phyloP scores from a whole-genome alignment of 164 flowering plant species.

The Euptelea pleiosperma region DNA sequence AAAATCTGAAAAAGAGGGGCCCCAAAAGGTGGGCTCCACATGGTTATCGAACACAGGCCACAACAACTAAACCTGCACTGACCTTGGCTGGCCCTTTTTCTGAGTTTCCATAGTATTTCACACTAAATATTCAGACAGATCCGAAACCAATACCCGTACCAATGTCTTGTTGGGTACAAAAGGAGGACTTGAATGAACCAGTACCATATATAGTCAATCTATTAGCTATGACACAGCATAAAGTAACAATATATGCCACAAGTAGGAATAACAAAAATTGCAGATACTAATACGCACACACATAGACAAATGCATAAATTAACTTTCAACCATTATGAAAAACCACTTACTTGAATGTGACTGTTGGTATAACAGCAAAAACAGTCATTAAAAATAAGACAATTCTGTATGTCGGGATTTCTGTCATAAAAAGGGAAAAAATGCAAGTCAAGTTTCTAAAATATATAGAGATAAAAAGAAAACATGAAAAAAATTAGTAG shows the following conservation, averaged over 20 bases:
- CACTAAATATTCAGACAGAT: too few species aligned
- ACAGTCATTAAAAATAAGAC: slow-evolving; percentile 55
- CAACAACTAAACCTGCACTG: too few species aligned
- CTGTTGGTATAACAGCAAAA: slow-evolving; percentile 78
- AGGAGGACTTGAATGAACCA: background rate
- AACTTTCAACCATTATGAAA: slow-evolving; percentile 1
- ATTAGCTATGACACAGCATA: background rate
- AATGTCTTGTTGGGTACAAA: too few species aligned
- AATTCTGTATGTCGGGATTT: slow-evolving; percentile 43
- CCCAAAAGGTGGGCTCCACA: too few species aligned
- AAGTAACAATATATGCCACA: background rate
- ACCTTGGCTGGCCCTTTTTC: too few species aligned
- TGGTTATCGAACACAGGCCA: too few species aligned
- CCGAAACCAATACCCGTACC: too few species aligned
- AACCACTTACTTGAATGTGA: slow-evolving; percentile 69
- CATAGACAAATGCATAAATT: background rate
- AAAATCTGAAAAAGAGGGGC: too few species aligned
- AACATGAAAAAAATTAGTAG: background rate
- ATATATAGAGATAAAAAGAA: background rate
- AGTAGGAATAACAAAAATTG: background rate
- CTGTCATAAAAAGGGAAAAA: slow-evolving; percentile 36
- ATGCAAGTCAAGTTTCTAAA: slow-evolving; percentile 4
- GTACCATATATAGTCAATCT: background rate
- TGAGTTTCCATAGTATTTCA: too few species aligned
- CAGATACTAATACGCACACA: background rate